These are phyloP conservation scores for Pyronema omphalodes DNA, from an alignment of 495 filamentous ascomycete species.

Conservation along the genomic window DNA sequence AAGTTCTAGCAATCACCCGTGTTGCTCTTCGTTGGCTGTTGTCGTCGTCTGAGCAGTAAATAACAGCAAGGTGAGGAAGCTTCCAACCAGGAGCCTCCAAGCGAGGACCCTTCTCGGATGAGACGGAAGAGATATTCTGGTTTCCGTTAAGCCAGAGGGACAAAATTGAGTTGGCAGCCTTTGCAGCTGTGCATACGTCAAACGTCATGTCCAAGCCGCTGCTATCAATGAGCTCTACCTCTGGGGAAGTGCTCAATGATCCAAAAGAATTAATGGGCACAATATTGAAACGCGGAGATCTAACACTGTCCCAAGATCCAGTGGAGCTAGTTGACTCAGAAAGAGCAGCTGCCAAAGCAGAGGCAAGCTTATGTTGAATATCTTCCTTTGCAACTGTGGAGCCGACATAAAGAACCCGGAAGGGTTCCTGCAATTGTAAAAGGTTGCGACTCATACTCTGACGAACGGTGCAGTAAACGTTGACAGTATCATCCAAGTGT, in stretches of 20 bases:
- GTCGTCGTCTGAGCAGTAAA: conserved; percentile 45
- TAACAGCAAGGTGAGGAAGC: conserved; percentile 51
- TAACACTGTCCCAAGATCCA: conserved; percentile 28
- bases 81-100: conserved; percentile 40
- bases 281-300: conserved; percentile 46
- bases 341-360: conserved; percentile 37
- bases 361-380: conserved; percentile 58
- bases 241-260: conserved; percentile 38
- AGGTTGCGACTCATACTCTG: conserved; percentile 52
- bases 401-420: conserved; percentile 52
- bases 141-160: conserved; percentile 43
- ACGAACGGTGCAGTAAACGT: conserved; percentile 40
- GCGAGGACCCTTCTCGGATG: conserved; percentile 29
- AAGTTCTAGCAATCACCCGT: conserved; percentile 36
- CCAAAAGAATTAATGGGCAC: conserved; percentile 57
- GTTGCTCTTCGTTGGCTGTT: conserved; percentile 29
- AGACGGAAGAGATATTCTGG: conserved; percentile 27
- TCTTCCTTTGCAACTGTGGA: conserved; percentile 41
- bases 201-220: conserved; percentile 51
- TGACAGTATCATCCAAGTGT: conserved; percentile 14
- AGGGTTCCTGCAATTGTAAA: conserved; percentile 44
- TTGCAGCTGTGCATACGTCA: conserved; percentile 47
- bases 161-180: conserved; percentile 30
- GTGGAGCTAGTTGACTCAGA: conserved; percentile 31
- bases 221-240: conserved; percentile 56